Base-by-base conservation (phyloP, 2,329 filamentous ascomycete species). In the Alternaria triticimaculans region DNA sequence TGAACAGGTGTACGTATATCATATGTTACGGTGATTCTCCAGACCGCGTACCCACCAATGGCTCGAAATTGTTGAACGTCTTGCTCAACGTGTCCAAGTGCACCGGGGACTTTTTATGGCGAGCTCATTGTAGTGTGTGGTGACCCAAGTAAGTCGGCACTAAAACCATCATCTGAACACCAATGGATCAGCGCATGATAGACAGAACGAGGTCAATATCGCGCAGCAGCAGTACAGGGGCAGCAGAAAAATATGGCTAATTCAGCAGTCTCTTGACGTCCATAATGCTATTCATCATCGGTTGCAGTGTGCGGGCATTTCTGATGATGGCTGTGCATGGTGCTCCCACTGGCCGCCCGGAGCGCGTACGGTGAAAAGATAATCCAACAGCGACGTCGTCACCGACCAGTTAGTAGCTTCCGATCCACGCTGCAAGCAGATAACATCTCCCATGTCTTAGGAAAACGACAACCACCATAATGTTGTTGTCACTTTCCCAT, bases 321-420 rank as follows among this genome's bases (percentile, higher is more conserved):
- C 58, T 64, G 66, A 55, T 62, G 50, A 63, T 63, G 64, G 63
- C 48, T 44, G 63, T 56, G 68, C 64, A 65, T 60, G 62, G 63
- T 66, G 63, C 55, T 62, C 51, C 60, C 56, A 63, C 55, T 61
- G 55, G 63, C 65, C 62, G 58, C 62, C 66, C 70, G 70, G 71
- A 53, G 49, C 49, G 63, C 60, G 62, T 63, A 61, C 69, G 67
- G 70, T 65, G 62, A 64, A 67, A 66, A 69, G 69, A 70, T 75
- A 70, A 66, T 74, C 73, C 73, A 72, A 71, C 65, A 68, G 72
- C 72, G 72, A 75, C 72, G 66, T 58, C 62, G 60, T 68, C 58
- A 59, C 54, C 59, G 54, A 18, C 54, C 58, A 55, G 26, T 43
- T 33, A 56, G 55, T 60, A 58, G 48, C 53, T 55, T 21, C 58